Percentiles rank a stretch among this genome's conserved stretches.
These are phyloP conservation scores for Ogataea hybrid DNA, from an alignment of 1,139 yeast genomes.

Conservation along the genomic window DNA sequence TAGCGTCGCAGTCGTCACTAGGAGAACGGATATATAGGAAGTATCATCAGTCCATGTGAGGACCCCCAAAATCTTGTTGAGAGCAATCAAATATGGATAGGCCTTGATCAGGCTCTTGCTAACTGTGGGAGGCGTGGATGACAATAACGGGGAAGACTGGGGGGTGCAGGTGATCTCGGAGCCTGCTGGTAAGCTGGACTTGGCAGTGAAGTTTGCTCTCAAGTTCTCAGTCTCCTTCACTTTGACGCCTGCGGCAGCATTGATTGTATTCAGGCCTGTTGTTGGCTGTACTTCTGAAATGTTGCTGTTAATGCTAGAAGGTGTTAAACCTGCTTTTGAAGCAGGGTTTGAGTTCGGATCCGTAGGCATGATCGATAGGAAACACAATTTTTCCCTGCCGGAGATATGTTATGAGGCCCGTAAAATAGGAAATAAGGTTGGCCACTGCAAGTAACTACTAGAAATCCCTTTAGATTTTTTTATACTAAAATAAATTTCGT, in stretches of 20 bases:
- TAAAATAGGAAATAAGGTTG: not conserved
- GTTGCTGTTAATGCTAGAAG: slow-evolving; percentile 2
- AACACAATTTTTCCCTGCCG: not conserved
- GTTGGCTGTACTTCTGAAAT: slow-evolving; percentile 10
- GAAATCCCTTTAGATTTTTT: slow-evolving; percentile 2
- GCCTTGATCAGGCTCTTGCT: slow-evolving; percentile 78
- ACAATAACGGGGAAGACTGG: slow-evolving; percentile 62
- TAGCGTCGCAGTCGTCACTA: slow-evolving; percentile 56
- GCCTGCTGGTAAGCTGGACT: slow-evolving; percentile 15
- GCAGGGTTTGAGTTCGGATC: not conserved
- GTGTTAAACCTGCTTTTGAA: slow-evolving; percentile 1
- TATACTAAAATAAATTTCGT: not conserved
- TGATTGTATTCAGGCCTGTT: slow-evolving; percentile 12
- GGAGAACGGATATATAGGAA: slow-evolving; percentile 68
- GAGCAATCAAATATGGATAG: slow-evolving; percentile 76
- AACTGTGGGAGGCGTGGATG: slow-evolving; percentile 88
- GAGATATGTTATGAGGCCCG: too few species aligned
- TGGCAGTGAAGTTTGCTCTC: slow-evolving; percentile 39
- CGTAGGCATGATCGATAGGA: slow-evolving; percentile 2
- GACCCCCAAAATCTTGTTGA: slow-evolving; percentile 66
- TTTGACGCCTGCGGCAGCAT: slow-evolving; percentile 24
- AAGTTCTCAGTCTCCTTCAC: slow-evolving; percentile 32
- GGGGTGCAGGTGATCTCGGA: slow-evolving; percentile 32
- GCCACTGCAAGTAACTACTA: slow-evolving; percentile 2
- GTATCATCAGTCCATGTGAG: slow-evolving; percentile 93